Evolutionary conservation across 2,329 filamentous ascomycete species (phyloP), one percentile per base, ranked within the genome.

Genomic region (Zelopaecilomyces penicillatus): DNA sequence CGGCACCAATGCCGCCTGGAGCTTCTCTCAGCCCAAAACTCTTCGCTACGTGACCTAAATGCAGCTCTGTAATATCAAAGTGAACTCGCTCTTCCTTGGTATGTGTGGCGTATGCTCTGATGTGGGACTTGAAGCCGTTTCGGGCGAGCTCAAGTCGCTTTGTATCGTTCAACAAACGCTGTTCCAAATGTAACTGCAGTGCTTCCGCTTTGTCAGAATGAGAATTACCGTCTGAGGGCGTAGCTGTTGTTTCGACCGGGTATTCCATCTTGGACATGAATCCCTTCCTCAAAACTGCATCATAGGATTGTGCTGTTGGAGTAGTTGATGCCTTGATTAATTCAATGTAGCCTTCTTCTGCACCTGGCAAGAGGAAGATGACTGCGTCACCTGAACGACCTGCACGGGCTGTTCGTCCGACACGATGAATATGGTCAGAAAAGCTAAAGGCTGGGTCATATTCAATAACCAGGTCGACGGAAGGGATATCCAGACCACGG

Each of bases 371-470:
- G 10, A 98, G 78, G 71, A 97, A 97, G 27, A 97, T 81, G 8
- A 87, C 75, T 1, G 93, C 89, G 45, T 90, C 83, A 29, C 93
- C 93, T 8, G 91, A 78, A 5, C 87, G 84, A 11, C 93, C 93
- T 1, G 94, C 87, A 72, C 93, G 87, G 4, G 93, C 93, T 8
- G 93, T 98, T 63, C 93, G 85, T 44, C 93, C 93, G 44, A 97
- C 87, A 45, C 93, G 84, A 67, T 98, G 93, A 6, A 96, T 76
- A 63, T 98, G 93, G 63, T 98, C 93, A 49, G 90, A 86, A 27
- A 88, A 82, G 60, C 85, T 88, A 66, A 97, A 97, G 3, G 93
- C 87, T 0, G 93, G 90, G 60, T 98, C 93, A 61, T 95, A 97
- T 63, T 98, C 93, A 45, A 98, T 78, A 41, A 98, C 89, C 19